Conservation (phyloP, 257 asterid species). For the Fraxinus cuspidata region DNA sequence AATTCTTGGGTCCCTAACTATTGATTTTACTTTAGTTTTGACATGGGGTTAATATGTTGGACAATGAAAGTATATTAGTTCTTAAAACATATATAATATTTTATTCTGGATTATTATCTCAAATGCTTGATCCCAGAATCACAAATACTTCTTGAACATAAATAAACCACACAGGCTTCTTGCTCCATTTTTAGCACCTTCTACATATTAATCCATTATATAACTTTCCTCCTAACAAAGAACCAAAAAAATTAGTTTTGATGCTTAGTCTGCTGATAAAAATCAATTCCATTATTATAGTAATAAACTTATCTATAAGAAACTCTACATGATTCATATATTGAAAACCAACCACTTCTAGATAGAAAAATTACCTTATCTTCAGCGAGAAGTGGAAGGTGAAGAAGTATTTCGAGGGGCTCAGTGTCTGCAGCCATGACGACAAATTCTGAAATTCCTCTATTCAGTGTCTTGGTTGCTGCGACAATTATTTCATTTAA, state of each 20-base stretch:
- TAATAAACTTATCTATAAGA: too few relatives aligned
- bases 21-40: background rate
- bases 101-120: background rate
- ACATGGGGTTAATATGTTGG: background rate
- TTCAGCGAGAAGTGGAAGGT: conserved; percentile 93
- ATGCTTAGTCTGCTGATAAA: too few relatives aligned
- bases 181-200: too few relatives aligned
- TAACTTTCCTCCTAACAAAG: too few relatives aligned
- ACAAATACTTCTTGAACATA: too few relatives aligned
- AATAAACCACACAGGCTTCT: too few relatives aligned
- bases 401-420: conserved; percentile 93
- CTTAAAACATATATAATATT: background rate
- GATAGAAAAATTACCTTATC: conserved; percentile 59
- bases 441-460: conserved; percentile 87
- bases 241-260: too few relatives aligned
- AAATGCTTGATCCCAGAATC: too few relatives aligned
- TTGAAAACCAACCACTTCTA: background rate
- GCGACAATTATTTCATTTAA: conserved; percentile 28
- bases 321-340: too few relatives aligned
- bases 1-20: background rate
- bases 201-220: too few relatives aligned
- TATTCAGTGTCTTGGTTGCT: conserved; percentile 93
- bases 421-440: conserved; percentile 96
- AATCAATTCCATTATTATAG: too few relatives aligned
- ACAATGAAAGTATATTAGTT: background rate